Base-by-base conservation (phyloP, 192 early-diverging fungal species). In the Cetraspora pellucida region DNA sequence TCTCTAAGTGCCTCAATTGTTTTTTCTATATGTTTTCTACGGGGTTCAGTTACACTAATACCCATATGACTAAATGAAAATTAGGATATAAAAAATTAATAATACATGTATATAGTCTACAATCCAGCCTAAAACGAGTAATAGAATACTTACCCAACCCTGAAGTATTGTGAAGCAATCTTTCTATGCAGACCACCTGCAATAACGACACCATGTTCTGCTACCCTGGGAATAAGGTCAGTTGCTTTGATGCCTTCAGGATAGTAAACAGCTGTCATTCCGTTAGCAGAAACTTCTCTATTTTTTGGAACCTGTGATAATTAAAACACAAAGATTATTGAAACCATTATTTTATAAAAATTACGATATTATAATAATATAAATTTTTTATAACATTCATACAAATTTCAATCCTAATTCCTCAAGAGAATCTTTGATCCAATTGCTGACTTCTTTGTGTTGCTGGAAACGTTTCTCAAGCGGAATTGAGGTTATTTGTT, bases 121-220 rank as follows among this genome's bases (percentile, higher is more conserved):
- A 10, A 27, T 71, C 27, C 25, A 27, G 4, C 10, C 25, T 27
- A 59, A 59, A 59, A 59, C 8, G 3, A 44, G 16, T 27, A n/a
- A 21, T 71, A 54, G 54, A 25, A 25, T 25, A 69, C 81, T 59
- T 77, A 82, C 81, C 93, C 96, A 47, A 98, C 86, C 66, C 97
- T 93, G 89, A 99, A 99, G 87, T 99, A 99, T 78, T 95, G 90
- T 27, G 90, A 81, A 3, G 92, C 92, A 69, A 94, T 88, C 55
- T 89, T 87, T 16, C 87, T 85, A 69, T 96, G 92, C 55, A 99
- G 90, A 65, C 97, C 97, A 77, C 95, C 97, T 49, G 97, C 97
- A 64, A 95, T 87, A 27, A 96, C 91, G 54, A 99, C 90, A 57
- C 95, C 94, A 67, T 89, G 85, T 5, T 86, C 89, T 61, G 91